Conservation (phyloP, 306 rosid genomes). For the Begonia masoniana region DNA sequence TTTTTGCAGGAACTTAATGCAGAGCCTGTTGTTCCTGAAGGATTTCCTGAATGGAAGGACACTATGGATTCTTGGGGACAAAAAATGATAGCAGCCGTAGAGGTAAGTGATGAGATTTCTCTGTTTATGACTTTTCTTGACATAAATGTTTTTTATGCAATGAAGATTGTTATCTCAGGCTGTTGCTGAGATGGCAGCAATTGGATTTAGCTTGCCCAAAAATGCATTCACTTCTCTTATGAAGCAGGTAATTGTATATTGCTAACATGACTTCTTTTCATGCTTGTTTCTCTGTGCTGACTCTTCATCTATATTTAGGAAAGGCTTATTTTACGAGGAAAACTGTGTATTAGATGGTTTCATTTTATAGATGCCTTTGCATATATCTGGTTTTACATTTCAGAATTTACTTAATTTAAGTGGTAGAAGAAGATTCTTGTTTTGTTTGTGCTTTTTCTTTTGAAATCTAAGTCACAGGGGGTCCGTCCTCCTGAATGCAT, state of each 20-base stretch:
- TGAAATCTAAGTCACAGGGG: too few relatives aligned
- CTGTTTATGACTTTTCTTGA: constrained; percentile 1
- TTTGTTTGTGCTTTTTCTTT: too few relatives aligned
- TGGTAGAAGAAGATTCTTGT: too few relatives aligned
- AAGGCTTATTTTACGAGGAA: too few relatives aligned
- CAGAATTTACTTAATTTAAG: too few relatives aligned
- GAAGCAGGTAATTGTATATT: constrained; percentile 45
- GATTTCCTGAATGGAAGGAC: constrained; percentile 79
- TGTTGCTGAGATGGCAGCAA: constrained; percentile 96
- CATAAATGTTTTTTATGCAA: constrained; percentile 1
- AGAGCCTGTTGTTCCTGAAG: constrained; percentile 83
- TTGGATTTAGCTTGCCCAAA: constrained; percentile 83
- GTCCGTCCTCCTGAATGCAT: too few relatives aligned
- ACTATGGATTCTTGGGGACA: constrained; percentile 93
- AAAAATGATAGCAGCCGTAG: constrained; percentile 79
- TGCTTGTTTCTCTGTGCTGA: too few relatives aligned
- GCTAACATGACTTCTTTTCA: too few relatives aligned
- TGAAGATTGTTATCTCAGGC: constrained; percentile 32
- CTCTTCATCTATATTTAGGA: too few relatives aligned
- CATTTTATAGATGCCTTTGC: too few relatives aligned
- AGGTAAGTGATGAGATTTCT: constrained; percentile 27
- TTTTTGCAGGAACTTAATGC: constrained; percentile 70
- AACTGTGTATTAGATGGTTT: too few relatives aligned
- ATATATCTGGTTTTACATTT: too few relatives aligned
- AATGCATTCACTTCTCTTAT: constrained; percentile 86